Evolutionary conservation across 208 protist species (phyloP).

Genomic region (Borovskyia barvae): DNA sequence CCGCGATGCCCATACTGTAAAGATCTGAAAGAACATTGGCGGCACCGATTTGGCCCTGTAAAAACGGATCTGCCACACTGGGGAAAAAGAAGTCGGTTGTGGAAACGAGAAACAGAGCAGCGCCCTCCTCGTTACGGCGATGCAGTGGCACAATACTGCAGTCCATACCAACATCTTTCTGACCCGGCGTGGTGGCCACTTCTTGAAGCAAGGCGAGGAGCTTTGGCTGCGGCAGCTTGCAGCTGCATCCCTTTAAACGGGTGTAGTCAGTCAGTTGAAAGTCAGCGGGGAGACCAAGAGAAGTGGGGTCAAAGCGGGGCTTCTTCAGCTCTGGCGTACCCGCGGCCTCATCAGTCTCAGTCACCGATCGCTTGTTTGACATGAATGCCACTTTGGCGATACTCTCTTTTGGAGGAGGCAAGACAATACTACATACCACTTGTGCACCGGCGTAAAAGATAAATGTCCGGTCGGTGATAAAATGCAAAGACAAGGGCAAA

Average conservation of each 20-base stretch:
- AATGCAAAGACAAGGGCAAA: too few relatives aligned
- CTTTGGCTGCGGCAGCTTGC: slow-evolving; percentile 93
- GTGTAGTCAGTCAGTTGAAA: slow-evolving; percentile 91
- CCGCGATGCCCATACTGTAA: slow-evolving; percentile 94
- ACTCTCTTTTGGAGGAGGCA: too few relatives aligned
- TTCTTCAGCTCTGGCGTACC: slow-evolving; percentile 21
- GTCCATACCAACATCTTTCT: slow-evolving; percentile 88
- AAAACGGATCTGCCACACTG: slow-evolving; percentile 94
- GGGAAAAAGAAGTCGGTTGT: slow-evolving; percentile 98
- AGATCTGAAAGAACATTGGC: slow-evolving; percentile 97
- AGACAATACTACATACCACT: too few relatives aligned
- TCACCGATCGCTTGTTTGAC: slow-evolving; percentile 13
- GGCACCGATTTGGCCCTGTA: slow-evolving; percentile 94
- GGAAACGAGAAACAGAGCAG: slow-evolving; percentile 88
- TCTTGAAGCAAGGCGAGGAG: slow-evolving; percentile 82
- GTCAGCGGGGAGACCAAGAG: slow-evolving; percentile 70
- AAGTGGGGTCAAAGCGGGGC: slow-evolving; percentile 67
- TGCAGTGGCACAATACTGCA: slow-evolving; percentile 91
- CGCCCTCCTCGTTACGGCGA: slow-evolving; percentile 38
- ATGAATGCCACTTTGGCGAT: too few relatives aligned
- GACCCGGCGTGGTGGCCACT: slow-evolving; percentile 63
- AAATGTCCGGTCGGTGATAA: too few relatives aligned
- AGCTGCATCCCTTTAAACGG: slow-evolving; percentile 91
- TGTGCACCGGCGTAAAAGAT: too few relatives aligned
- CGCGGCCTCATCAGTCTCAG: slow-evolving; percentile 12